Base-by-base conservation (phyloP, 345 rosid genomes). In the Gossypium turneri region DNA sequence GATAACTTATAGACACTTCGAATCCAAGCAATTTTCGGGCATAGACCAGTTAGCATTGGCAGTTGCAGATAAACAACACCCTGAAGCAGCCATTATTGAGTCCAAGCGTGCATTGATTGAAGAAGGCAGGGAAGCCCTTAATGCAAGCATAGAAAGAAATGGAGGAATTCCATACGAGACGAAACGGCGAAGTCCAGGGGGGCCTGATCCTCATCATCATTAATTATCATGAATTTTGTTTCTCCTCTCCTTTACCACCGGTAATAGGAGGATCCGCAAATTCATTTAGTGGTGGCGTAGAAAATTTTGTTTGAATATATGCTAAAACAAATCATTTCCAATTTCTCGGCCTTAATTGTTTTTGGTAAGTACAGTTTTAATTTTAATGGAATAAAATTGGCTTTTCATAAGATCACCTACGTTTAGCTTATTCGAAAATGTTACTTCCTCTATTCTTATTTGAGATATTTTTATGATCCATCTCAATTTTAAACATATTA, bases 391-490 rank as follows among this genome's bases (percentile, higher is more conserved):
- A 34, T 34, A 87, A 87, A 55, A 84, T 65, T 24, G 90, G 77
- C 93, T 92, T 84, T 81, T 90, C 88, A 90, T 90, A 70, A 92
- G 85, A 81, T 88, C 94, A 51, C 93, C 97, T 24, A 92, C 87
- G 90, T 81, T 88, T 94, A 4, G 82, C 82, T 80, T 92, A 94
- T 81, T 92, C 97, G 52, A 87, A 88, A 72, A 90, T 87, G 56
- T 90, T 87, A 85, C 93, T 92, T 51, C 90, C 84, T 57, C 92
- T 92, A 70, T 92, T 92, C 68, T 90, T 86, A 73, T 88, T 94
- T 27, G 94, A 88, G 67, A 83, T 86, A 62, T 82, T 90, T 74
- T 88, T 90, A 8, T 90, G 90, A 53, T 83, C 86, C 76, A 90
- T 81, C 84, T 90, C 94, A 12, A 90, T 85, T 77, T 29, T 1